Evolutionary conservation across 2,329 filamentous ascomycete genomes (phyloP).

Genomic region (Knufia petricola): DNA sequence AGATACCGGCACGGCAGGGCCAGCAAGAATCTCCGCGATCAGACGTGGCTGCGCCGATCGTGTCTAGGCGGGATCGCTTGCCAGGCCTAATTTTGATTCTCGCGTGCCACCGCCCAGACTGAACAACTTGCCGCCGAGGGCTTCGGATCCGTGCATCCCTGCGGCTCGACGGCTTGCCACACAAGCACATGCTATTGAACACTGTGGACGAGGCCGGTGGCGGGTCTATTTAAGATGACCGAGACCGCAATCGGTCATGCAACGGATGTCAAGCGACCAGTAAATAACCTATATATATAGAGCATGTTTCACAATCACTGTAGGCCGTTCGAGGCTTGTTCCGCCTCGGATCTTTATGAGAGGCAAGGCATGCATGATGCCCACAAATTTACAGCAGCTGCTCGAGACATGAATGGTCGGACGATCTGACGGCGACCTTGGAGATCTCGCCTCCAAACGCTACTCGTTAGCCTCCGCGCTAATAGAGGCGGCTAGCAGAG

Average conservation of each 20-base stretch:
- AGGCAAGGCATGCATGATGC: background rate
- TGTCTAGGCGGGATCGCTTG: background rate
- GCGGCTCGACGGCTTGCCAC: background rate
- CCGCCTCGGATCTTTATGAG: background rate
- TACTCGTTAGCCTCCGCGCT: background rate
- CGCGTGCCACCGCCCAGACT: background rate
- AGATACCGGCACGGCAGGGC: too few species aligned
- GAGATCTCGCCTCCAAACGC: background rate
- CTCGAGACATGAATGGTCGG: background rate
- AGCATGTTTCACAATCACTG: background rate
- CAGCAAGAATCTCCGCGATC: background rate
- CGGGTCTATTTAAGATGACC: background rate
- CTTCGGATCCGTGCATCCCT: background rate
- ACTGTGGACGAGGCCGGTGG: background rate
- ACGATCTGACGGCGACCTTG: background rate
- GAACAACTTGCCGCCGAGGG: background rate
- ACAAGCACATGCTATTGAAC: background rate
- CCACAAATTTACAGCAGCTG: background rate
- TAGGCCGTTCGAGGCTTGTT: background rate
- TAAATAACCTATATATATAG: background rate
- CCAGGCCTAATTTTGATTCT: background rate
- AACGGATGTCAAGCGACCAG: background rate
- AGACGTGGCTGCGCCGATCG: background rate
- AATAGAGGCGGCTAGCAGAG: background rate
- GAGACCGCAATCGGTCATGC: background rate